Base-by-base conservation (phyloP, 148 eudicot genomes). In the Camellia lanceoleosa region DNA sequence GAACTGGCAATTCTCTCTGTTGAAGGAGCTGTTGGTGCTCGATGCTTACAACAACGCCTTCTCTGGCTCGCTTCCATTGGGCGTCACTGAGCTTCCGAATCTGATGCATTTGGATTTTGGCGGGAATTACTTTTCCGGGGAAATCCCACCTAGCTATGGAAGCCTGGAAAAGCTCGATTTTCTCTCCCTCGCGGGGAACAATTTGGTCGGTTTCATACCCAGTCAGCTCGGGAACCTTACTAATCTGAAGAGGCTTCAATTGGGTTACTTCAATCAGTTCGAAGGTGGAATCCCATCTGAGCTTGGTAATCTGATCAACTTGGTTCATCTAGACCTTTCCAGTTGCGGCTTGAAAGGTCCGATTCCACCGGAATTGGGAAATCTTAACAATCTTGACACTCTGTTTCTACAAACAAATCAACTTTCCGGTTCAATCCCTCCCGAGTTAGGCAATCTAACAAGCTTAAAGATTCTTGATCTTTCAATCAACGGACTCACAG, bases 61-160 rank as follows among this genome's bases (percentile, higher is more conserved):
- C 56, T 74, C 86, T 1, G 89, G 89, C 10, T 74, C 87, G 5
- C 89, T 90, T 49, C 88, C 91, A 0, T 3, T 52, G 4, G 84
- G 77, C 18, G 60, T 90, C 2, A 13, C 82, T 10, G 49, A 46
- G 16, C 80, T 90, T 62, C 16, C 52, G 59, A 87, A 70, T 63
- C 86, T 90, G 30, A 79, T 79, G 81, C 68, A 86, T 78, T 85
- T 88, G 67, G 84, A 88, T 78, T 83, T 90, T 3, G 89, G 91
- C 18, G 91, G 93, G 77, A 90, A 88, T n/a, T 88, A 81, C 75
- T 88, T 90, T 75, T 87, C 89, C 0, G 90, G 89, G 5, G n/a
- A 60, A 63, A 90, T 90, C 18, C 93, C 93, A 12, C 19, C 46
- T 1, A 77, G 47, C 61, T 88, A 85, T 61, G 91, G 91, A 10